A percentile compares a stretch with the other conserved stretches of the same genome.
phyloP scores from a whole-genome alignment of 2,329 filamentous ascomycete species.

The Scedosporium minutisporum region DNA sequence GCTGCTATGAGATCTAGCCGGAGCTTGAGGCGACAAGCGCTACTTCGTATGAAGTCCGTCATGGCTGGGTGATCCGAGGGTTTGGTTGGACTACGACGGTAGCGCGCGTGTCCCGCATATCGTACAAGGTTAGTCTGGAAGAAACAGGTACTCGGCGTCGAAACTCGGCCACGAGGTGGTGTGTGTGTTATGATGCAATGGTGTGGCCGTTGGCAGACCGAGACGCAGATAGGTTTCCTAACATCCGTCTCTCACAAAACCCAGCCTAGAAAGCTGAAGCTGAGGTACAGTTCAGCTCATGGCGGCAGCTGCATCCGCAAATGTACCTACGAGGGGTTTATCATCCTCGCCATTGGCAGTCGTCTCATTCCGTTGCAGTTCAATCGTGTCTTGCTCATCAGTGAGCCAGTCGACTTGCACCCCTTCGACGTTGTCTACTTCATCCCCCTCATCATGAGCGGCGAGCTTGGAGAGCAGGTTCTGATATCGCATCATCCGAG shows the following conservation, averaged over 20 bases:
- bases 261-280: too few relatives aligned
- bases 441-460: slow-evolving; percentile 25
- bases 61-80: neutral
- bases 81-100: neutral
- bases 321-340: slow-evolving; percentile 47
- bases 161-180: too few relatives aligned
- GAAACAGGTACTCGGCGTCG: too few relatives aligned
- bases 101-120: neutral
- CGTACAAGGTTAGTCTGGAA: neutral
- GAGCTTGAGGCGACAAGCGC: neutral
- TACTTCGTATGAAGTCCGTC: neutral
- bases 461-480: slow-evolving; percentile 51
- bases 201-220: too few relatives aligned
- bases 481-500: slow-evolving; percentile 48
- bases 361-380: slow-evolving; percentile 17
- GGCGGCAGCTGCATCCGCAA: slow-evolving; percentile 47
- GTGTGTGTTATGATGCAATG: too few relatives aligned
- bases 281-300: slow-evolving; percentile 25
- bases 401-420: slow-evolving; percentile 44
- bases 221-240: neutral
- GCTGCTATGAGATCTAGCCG: neutral
- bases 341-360: neutral
- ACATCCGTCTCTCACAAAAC: too few relatives aligned
- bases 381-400: slow-evolving; percentile 38
- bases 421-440: slow-evolving; percentile 26